Evolutionary conservation across 257 asterid genomes (phyloP).

Genomic region (Nicotiana sylvestris): DNA sequence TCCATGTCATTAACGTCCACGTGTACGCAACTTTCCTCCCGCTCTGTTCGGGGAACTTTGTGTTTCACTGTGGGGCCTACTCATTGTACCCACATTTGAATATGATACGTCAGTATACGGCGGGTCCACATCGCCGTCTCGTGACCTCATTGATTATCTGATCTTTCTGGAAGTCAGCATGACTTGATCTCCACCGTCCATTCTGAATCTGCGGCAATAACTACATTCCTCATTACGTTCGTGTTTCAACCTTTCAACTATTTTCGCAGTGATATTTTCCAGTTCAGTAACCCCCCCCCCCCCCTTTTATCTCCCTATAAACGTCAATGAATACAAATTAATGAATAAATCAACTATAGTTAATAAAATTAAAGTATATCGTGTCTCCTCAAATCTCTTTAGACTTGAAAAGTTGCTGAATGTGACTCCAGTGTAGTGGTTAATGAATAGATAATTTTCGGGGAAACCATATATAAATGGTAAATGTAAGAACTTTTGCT

Average conservation of each 20-base stretch:
- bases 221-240: background rate
- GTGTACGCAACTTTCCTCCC: slow-evolving; percentile 28
- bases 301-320: too few relatives aligned
- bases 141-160: slow-evolving; percentile 16
- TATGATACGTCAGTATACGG: slow-evolving; percentile 35
- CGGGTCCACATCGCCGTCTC: slow-evolving; percentile 29
- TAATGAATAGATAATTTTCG: background rate
- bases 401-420: background rate
- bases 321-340: background rate
- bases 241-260: background rate
- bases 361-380: background rate
- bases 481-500: background rate
- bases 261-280: background rate
- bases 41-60: slow-evolving; percentile 27
- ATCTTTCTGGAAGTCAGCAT: slow-evolving; percentile 2
- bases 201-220: background rate
- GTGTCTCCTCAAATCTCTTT: background rate
- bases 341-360: background rate
- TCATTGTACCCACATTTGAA: background rate
- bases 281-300: background rate
- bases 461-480: background rate
- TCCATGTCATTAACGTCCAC: slow-evolving; percentile 20
- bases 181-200: slow-evolving; percentile 11
- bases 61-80: slow-evolving; percentile 13
- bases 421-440: background rate